These are phyloP conservation scores for Fusarium caatingaense DNA, from an alignment of 2,329 filamentous ascomycete species.

Conservation along the genomic window DNA sequence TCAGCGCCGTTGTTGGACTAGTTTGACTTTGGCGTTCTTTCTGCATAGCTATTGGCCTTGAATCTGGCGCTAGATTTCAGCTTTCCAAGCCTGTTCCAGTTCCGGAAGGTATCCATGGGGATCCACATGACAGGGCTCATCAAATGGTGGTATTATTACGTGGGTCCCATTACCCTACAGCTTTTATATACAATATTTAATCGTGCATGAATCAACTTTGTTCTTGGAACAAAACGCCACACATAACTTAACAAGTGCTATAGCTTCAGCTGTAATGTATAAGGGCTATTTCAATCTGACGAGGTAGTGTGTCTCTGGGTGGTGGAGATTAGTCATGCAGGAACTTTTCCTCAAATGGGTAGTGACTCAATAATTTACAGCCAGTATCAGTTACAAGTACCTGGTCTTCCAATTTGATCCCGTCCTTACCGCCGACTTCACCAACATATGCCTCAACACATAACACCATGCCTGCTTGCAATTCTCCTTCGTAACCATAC, in stretches of 20 bases:
- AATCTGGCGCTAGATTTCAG: background rate
- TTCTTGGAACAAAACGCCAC: too few species aligned
- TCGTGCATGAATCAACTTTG: too few species aligned
- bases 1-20: background rate
- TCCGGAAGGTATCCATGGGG: background rate
- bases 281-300: too few species aligned
- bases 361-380: background rate
- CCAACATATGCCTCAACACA: background rate
- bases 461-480: background rate
- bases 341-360: background rate
- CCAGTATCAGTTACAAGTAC: background rate
- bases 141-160: too few species aligned
- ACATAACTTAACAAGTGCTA: too few species aligned
- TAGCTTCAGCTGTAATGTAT: too few species aligned
- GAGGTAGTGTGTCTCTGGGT: too few species aligned
- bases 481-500: background rate
- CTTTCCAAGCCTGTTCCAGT: background rate
- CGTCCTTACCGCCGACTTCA: background rate
- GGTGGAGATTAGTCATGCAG: background rate
- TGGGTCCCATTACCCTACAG: too few species aligned
- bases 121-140: too few species aligned
- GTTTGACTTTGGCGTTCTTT: background rate
- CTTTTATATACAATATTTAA: too few species aligned
- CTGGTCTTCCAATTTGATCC: background rate
- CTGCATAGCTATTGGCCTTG: background rate